Base-by-base conservation (phyloP, 805 yeast genomes). In the Yarrowia hollandica region DNA sequence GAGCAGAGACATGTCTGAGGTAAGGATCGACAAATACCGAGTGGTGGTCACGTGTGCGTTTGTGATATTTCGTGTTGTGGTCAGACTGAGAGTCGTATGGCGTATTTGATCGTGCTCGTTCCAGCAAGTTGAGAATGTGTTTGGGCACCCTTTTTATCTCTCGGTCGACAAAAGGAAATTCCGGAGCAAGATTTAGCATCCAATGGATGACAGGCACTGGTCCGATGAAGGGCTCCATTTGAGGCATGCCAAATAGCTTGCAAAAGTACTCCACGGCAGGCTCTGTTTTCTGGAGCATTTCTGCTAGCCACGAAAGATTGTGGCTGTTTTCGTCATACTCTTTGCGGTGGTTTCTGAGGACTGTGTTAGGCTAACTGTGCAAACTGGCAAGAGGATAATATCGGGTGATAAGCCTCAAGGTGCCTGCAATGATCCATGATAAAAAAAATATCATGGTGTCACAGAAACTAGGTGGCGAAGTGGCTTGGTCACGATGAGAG, bases 231-330 rank as follows among this genome's bases (percentile, higher is more conserved):
- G 44, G 44, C 15, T 37, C 58, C 33, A 52, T 25, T 28, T 52
- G 58, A 10, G 58, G 58, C 34, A 52, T 25, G 2, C 58, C 58
- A 10, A 25, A 52, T 2, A 39, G 38, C 23, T 12, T 7, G 35
- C 58, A 52, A 7, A 52, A 52, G 19, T 19, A 52, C 11, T 52
- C 58, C 6, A 37, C 44, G 0, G 58, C 58, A 2, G 42, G 44
- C 14, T 6, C 9, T 1, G 33, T 35, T 18, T 35, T 33, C 9
- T 52, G 44, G 4, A 35, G 42, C 14, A 18, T 18, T 5, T 34
- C 30, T 1, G 39, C 10, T 2, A 48, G 35, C 58, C 58, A 52
- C 16, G 8, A 16, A 15, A 35, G 35, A 35, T 52, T 19, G 19
- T 39, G 16, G 4, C 11, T 3, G 35, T 52, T 35, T 19, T 9